These are phyloP conservation scores for Trametes sp. DNA, from an alignment of 1,284 basidiomycete genomes.

Conservation along the genomic window DNA sequence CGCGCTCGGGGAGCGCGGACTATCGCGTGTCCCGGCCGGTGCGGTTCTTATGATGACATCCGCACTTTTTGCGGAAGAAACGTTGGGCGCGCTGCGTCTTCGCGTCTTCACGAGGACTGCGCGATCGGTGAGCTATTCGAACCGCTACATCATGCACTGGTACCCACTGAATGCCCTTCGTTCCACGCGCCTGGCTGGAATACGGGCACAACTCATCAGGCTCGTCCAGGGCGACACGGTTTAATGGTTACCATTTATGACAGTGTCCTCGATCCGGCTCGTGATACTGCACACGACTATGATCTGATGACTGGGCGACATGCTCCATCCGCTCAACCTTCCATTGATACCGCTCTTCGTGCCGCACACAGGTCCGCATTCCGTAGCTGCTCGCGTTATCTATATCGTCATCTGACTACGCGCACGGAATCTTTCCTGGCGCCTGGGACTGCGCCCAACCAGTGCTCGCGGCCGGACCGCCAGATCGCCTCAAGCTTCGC, in stretches of 20 bases:
- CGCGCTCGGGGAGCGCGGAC: conserved; percentile 14
- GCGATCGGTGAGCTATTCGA: conserved; percentile 16
- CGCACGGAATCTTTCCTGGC: conserved; percentile 25
- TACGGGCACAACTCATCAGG: conserved; percentile 17
- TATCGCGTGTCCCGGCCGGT: conserved; percentile 16
- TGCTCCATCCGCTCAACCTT: conserved; percentile 29
- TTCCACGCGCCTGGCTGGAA: conserved; percentile 1
- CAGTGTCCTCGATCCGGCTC: conserved; percentile 36
- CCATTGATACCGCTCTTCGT: conserved; percentile 31
- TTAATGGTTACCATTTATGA: conserved; percentile 41
- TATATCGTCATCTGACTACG: conserved; percentile 41
- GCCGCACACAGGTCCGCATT: conserved; percentile 34
- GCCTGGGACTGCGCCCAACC: conserved; percentile 9
- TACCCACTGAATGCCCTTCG: conserved; percentile 5
- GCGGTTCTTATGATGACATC: conserved; percentile 15
- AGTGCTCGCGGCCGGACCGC: conserved; percentile 17
- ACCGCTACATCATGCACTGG: conserved; percentile 4
- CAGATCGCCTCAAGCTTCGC: conserved; percentile 30
- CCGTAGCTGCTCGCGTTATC: conserved; percentile 41
- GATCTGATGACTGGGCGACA: conserved; percentile 40
- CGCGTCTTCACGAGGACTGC: not conserved
- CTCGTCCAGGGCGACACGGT: conserved; percentile 34
- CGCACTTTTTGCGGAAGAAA: conserved; percentile 5
- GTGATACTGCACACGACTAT: conserved; percentile 41
- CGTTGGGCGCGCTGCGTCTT: not conserved